These are phyloP conservation scores for Rhodomyrtus psidioides DNA, from an alignment of 441 rosid species.

Conservation along the genomic window DNA sequence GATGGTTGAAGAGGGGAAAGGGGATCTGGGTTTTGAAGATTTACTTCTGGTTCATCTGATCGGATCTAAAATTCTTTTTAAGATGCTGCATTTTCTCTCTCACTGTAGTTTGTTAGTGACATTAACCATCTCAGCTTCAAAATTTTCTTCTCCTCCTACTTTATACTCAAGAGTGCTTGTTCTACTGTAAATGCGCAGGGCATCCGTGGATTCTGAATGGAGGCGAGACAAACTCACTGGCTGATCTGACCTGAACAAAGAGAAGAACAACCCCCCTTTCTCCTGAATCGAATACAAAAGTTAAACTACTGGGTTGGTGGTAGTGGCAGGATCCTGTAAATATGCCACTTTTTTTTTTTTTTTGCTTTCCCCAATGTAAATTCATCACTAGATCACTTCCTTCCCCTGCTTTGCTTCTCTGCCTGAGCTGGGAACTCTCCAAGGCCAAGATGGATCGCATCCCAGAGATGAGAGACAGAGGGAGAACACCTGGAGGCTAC, in stretches of 20 bases:
- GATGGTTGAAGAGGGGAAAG: background rate
- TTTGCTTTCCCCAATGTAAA: background rate
- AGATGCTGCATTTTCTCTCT: background rate
- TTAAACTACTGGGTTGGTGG: background rate
- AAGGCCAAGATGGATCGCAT: background rate
- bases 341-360: background rate
- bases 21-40: background rate
- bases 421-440: background rate
- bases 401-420: background rate
- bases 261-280: background rate
- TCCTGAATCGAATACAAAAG: background rate
- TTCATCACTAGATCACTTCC: background rate
- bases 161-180: background rate
- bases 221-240: slow-evolving; percentile 32
- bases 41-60: background rate
- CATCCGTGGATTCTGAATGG: slow-evolving; percentile 68
- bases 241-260: slow-evolving; percentile 9
- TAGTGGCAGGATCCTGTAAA: background rate
- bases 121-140: background rate
- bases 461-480: background rate
- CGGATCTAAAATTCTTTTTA: background rate
- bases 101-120: background rate
- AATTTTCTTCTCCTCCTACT: background rate
- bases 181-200: slow-evolving; percentile 29
- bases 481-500: background rate